Conservation (phyloP, 2,329 filamentous ascomycete genomes). For the Lecanicillium sp. region DNA sequence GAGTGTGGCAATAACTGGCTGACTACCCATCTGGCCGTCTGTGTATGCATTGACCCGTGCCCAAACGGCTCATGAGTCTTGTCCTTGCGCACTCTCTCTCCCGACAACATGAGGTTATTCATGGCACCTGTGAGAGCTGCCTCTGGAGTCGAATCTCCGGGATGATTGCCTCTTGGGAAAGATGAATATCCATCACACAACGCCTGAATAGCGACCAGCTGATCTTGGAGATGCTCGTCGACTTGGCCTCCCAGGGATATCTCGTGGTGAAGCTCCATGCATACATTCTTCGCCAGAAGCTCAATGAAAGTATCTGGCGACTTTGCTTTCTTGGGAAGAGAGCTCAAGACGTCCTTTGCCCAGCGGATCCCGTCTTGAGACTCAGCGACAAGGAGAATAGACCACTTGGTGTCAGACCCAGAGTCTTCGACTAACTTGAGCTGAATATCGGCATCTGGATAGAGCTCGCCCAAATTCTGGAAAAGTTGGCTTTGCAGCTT, state of each 20-base stretch:
- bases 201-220: conserved; percentile 55
- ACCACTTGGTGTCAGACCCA: conserved; percentile 44
- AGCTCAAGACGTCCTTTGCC: conserved; percentile 41
- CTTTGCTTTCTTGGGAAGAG: conserved; percentile 36
- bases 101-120: conserved; percentile 23
- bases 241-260: conserved; percentile 39
- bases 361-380: conserved; percentile 40
- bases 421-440: conserved; percentile 48
- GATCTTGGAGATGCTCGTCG: conserved; percentile 55
- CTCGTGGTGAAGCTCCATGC: conserved; percentile 40
- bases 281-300: conserved; percentile 40
- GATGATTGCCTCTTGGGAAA: conserved; percentile 30
- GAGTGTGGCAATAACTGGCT: conserved; percentile 43
- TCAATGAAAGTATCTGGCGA: conserved; percentile 25
- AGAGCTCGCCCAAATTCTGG: conserved; percentile 33
- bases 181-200: conserved; percentile 47
- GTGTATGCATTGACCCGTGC: conserved; percentile 49
- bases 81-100: conserved; percentile 34
- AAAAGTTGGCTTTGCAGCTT: conserved; percentile 35
- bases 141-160: conserved; percentile 15
- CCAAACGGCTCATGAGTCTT: conserved; percentile 47
- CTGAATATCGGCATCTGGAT: conserved; percentile 37
- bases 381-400: conserved; percentile 51
- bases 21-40: conserved; percentile 56
- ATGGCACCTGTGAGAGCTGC: conserved; percentile 22